Base-by-base conservation (phyloP, 23 red algal genomes). In the Cyanidium caldarium region DNA sequence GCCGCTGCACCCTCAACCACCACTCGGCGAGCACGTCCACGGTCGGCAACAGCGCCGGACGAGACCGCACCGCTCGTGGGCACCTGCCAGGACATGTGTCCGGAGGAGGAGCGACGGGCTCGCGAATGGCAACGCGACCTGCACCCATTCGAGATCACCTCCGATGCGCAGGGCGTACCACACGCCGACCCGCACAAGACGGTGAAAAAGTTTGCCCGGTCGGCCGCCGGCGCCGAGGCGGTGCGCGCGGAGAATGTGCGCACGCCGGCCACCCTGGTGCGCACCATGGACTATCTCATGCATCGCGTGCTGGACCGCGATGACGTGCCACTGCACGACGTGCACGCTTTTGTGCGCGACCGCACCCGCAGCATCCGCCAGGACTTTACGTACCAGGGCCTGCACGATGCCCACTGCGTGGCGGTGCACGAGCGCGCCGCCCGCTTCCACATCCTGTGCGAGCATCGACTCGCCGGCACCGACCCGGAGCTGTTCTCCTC, bases 121-220 rank as follows among this genome's bases (percentile, higher is more conserved):
- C 65, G 90, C 34, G 65, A 74, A 35, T 36, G 34, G 2, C 84
- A 88, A 14, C 45, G 79, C 20, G 90, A 95, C 44, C 45, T 88
- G 26, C 80, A 70, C 23, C 17, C 65, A 15, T 76, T 88, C 36
- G 84, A 88, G 39, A 84, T 76, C 25, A 40, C 37, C 17, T 35
- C 57, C 21, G 46, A 28, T 68, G 39, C 37, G 16, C 45, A 28
- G 70, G 68, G 65, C 67, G 71, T 38, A 15, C 68, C 28, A 39
- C 38, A 80, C 23, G 68, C 78, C 17, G 83, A 95, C 70, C 79
- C 72, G 2, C 46, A 44, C 19, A 76, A 80, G 35, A 77, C 83
- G 33, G 82, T 95, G 20, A 95, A 95, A 70, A 95, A 95, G 71
- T 95, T 87, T 44, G 73, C 81, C 1, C 72, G 90, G 1, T 87